These are phyloP conservation scores for Hirsutella rhossiliensis DNA, from an alignment of 2,329 filamentous ascomycete genomes.

Conservation along the genomic window DNA sequence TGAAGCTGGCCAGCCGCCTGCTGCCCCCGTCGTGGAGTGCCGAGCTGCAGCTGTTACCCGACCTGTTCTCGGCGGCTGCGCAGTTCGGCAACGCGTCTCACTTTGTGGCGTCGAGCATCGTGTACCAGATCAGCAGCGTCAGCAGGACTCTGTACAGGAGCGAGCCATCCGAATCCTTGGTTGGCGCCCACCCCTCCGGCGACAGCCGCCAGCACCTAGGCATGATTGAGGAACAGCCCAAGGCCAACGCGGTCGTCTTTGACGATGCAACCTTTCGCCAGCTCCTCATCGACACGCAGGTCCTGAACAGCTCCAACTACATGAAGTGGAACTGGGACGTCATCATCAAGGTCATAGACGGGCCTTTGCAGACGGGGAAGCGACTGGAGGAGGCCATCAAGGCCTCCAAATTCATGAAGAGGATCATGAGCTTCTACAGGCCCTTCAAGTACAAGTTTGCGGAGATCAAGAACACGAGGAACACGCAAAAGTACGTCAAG, in stretches of 20 bases:
- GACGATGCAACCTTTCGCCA: conserved; percentile 54
- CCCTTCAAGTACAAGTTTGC: conserved; percentile 96
- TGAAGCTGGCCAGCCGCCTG: conserved; percentile 79
- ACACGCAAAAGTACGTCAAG: conserved; percentile 86
- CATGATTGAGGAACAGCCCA: conserved; percentile 44
- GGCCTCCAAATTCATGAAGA: conserved; percentile 91
- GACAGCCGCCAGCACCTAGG: conserved; percentile 35
- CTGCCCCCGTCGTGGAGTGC: conserved; percentile 74
- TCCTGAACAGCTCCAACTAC: conserved; percentile 81
- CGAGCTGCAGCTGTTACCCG: conserved; percentile 76
- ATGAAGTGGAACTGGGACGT: conserved; percentile 97
- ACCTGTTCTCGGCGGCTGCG: conserved; percentile 67
- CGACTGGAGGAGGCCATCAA: conserved; percentile 88
- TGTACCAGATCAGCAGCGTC: conserved; percentile 97
- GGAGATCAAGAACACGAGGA: conserved; percentile 78
- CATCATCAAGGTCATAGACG: conserved; percentile 82
- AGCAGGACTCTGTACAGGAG: conserved; percentile 85
- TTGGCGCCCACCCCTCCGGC: conserved; percentile 26
- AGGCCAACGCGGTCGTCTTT: conserved; percentile 32
- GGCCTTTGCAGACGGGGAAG: conserved; percentile 81
- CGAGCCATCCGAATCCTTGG: conserved; percentile 33
- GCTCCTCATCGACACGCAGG: conserved; percentile 63
- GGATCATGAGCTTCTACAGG: conserved; percentile 86
- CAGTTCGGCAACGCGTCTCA: conserved; percentile 59
- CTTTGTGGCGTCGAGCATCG: conserved; percentile 75